Evolutionary conservation across 2,329 filamentous ascomycete genomes (phyloP).

Genomic region (Fusarium pseudonygamai): DNA sequence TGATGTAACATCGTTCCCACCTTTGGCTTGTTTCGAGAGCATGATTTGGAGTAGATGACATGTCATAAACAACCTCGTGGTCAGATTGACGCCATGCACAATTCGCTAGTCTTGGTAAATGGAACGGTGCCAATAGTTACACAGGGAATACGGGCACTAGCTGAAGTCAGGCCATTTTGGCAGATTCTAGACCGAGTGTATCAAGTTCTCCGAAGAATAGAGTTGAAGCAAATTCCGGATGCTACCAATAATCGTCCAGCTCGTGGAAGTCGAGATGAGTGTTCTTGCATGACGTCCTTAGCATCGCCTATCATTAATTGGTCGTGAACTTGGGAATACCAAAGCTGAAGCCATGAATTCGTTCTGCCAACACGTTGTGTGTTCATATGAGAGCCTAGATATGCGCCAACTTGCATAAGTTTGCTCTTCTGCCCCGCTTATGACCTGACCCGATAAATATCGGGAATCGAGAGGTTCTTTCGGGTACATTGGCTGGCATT

Average conservation of each 20-base stretch:
- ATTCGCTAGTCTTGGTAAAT: neutral
- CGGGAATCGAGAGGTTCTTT: slow-evolving; percentile 28
- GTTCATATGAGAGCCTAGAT: neutral
- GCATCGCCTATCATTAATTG: neutral
- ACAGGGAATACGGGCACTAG: slow-evolving; percentile 5
- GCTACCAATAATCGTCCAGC: neutral
- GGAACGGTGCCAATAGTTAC: slow-evolving; percentile 13
- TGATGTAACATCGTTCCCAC: neutral
- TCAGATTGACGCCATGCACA: neutral
- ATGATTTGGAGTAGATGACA: neutral
- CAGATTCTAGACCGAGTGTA: slow-evolving; percentile 22
- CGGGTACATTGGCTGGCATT: slow-evolving; percentile 4
- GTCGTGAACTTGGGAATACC: neutral
- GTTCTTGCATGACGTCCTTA: neutral
- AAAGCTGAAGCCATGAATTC: neutral
- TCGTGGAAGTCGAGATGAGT: slow-evolving; percentile 6
- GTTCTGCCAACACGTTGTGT: neutral
- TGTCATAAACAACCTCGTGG: neutral
- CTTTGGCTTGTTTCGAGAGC: neutral
- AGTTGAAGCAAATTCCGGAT: slow-evolving; percentile 4
- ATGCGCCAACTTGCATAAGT: slow-evolving; percentile 22
- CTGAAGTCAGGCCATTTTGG: slow-evolving; percentile 24
- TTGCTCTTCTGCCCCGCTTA: slow-evolving; percentile 33
- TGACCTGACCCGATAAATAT: slow-evolving; percentile 40
- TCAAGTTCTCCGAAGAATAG: neutral